Evolutionary conservation across 108 stramenopile genomes (phyloP), one percentile per base, ranked within the genome.

Genomic region (Seminavis robusta): DNA sequence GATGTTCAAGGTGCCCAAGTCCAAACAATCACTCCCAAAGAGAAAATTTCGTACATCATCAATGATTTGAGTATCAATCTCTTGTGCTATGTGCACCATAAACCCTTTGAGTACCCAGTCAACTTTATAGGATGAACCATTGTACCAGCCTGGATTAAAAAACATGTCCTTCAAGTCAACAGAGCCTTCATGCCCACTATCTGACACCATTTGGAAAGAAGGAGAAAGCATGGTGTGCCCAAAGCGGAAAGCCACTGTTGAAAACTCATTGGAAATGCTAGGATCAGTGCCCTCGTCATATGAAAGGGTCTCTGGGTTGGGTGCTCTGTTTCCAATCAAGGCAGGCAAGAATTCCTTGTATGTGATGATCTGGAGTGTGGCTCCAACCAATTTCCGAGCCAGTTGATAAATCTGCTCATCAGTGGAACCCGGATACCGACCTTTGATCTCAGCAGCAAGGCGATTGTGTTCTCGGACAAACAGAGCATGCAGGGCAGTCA

Each of bases 41-140:
- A 43, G 15, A 15, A 43, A 43, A 4, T 43, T 49, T 6, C 39
- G 47, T 5, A 33, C 58, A 53, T 51, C 56, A 15, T 8, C 19
- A 25, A 39, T 15, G 28, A 49, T 26, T 26, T 26, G 15, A 5
- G 24, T 49, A 24, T 26, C 48, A 49, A 29, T 49, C 48, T 7
- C 23, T 49, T 43, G 9, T 5, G 42, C 42, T 4, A 21, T 16
- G 4, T 43, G 6, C 15, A 10, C 42, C 20, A 6, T 4, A 5
- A 43, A 43, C 4, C 42, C 42, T 5, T 15, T 6, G 9, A 43
- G 6, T 6, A 43, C 21, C 4, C 21, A 5, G 15, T 43, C 42
- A 43, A 43, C 42, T 4, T 21, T 10, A 5, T 6, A 16, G 4
- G 42, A 21, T 6, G 17, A 6, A 11, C 21, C 10, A 5, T 43